Evolutionary conservation across 768 basidiomycete genomes (phyloP), one percentile per base, ranked within the genome.

Genomic region (Tricholoma sp.): DNA sequence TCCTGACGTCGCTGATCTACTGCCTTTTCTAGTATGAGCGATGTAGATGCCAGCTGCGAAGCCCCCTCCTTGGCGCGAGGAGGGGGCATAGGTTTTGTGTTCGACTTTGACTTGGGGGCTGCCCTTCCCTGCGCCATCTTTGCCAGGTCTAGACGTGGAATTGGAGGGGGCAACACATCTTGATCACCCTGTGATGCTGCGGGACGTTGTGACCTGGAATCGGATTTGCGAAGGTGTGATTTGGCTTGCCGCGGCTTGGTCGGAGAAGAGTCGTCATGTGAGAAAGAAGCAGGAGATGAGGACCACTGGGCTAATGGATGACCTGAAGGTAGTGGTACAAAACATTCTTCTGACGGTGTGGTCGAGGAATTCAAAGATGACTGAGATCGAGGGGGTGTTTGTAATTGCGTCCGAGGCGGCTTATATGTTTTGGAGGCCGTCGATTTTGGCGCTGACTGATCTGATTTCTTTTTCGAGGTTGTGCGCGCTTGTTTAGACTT

Each of bases 371-470:
- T 56, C 19, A 69, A 67, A 29, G 71, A 70, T 35, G 67, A 63
- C 2, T 69, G 63, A 27, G 77, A 79, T 46, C 63, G 67, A 9
- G 79, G 78, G 34, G 77, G 78, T 2, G 77, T 78, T 53, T 73
- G 66, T 4, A 78, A 64, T 57, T 79, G 77, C 18, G 24, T 29
- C 14, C 43, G 58, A 50, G 41, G 9, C 16, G 34, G 34, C 39
- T 34, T 57, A 47, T 37, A 29, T 41, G 12, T 43, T 11, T 10
- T 29, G 22, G 24, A 37, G 49, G 10, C 31, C 22, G 29, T n/a
- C 11, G 39, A 24, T 52, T 54, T 54, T 11, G 32, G 34, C 29
- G 54, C 9, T 32, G 22, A 16, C 9, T 22, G 19, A n/a, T 18
- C 29, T 19, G 10, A 5, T 39, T 31, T 27, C 24, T 41, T 32